Evolutionary conservation across 331 rosid species (phyloP).

Genomic region (Pyracantha coccinea): DNA sequence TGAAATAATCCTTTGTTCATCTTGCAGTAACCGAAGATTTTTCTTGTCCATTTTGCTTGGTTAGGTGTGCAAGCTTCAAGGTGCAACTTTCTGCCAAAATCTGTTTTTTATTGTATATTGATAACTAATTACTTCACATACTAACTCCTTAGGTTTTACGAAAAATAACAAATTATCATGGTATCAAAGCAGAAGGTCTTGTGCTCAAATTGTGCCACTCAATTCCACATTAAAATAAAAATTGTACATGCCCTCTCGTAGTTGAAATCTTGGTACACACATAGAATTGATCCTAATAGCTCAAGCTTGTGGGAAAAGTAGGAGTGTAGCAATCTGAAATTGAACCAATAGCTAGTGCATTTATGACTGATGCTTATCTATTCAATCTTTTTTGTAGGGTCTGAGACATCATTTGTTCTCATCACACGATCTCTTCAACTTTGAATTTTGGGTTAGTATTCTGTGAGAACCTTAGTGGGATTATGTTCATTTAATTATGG

Average conservation of each 20-base stretch:
- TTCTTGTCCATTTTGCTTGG: constrained; percentile 85
- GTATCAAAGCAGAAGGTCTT: not conserved
- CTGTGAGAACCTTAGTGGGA: constrained; percentile 14
- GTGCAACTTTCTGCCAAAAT: constrained; percentile 24
- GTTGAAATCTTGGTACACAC: not conserved
- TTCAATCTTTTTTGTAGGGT: constrained; percentile 45
- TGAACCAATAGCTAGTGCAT: not conserved
- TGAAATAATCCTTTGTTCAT: constrained; percentile 11
- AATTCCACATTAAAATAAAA: not conserved
- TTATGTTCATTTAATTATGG: constrained; percentile 10
- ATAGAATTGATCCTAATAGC: not conserved
- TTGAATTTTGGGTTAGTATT: constrained; percentile 83
- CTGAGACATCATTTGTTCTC: constrained; percentile 63
- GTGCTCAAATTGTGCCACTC: not conserved
- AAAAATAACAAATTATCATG: not conserved
- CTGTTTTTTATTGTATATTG: not conserved
- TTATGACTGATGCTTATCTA: constrained; percentile 8
- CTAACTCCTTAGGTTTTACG: not conserved
- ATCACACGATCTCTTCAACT: constrained; percentile 81
- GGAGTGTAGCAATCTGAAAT: not conserved
- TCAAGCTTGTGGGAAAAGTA: not conserved
- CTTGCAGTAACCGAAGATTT: constrained; percentile 80
- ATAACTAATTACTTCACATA: not conserved
- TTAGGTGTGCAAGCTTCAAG: constrained; percentile 77
- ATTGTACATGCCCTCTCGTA: not conserved